phyloP scores from a whole-genome alignment of 441 rosid genomes.

The Jatropha podagrica region DNA sequence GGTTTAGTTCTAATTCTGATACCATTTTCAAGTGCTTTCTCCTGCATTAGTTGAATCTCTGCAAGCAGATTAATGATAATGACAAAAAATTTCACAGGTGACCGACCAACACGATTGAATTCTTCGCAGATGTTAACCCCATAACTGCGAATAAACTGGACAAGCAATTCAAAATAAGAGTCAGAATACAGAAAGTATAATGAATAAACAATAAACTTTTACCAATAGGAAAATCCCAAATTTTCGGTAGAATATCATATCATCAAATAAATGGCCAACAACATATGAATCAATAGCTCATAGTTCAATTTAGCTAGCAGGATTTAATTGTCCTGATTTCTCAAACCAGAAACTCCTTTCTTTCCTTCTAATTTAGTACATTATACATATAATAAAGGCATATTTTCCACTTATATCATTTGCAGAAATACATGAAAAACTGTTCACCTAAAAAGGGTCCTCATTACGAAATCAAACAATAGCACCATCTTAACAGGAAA shows the following conservation, averaged over 20 bases:
- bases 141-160: conserved; percentile 63
- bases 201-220: background rate
- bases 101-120: conserved; percentile 39
- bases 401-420: background rate
- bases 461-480: background rate
- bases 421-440: background rate
- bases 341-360: background rate
- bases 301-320: background rate
- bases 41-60: conserved; percentile 67
- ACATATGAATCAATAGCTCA: background rate
- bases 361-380: background rate
- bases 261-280: conserved; percentile 4
- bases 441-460: background rate
- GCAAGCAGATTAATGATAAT: conserved; percentile 54
- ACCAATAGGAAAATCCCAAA: background rate
- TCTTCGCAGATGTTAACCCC: conserved; percentile 46
- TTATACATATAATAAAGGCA: background rate
- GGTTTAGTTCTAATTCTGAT: conserved; percentile 31
- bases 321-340: conserved; percentile 6
- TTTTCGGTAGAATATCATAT: background rate
- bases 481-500: background rate
- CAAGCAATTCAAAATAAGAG: conserved; percentile 17
- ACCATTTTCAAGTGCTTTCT: conserved; percentile 40
- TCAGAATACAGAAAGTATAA: conserved; percentile 10
- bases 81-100: conserved; percentile 62